These are phyloP conservation scores for Dalbergia oliveri DNA, from an alignment of 306 rosid species.

Conservation along the genomic window DNA sequence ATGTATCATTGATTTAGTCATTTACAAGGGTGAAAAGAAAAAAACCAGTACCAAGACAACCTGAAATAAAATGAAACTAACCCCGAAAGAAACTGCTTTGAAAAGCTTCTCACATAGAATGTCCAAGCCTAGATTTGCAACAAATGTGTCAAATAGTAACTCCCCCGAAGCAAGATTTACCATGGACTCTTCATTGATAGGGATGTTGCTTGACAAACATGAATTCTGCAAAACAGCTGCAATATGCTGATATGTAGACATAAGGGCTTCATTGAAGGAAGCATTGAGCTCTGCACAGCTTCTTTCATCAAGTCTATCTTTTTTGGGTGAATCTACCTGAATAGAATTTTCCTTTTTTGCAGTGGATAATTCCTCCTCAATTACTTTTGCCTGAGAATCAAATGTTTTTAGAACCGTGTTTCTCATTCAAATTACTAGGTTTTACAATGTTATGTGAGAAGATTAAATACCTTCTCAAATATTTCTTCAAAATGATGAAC, in stretches of 20 bases:
- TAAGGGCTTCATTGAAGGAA: constrained; percentile 58
- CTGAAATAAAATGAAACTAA: constrained; percentile 53
- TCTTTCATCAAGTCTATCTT: constrained; percentile 20
- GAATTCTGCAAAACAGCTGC: constrained; percentile 57
- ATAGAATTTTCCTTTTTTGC: constrained; percentile 36
- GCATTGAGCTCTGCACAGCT: constrained; percentile 44
- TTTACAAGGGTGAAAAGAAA: neutral
- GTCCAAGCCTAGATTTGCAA: constrained; percentile 61
- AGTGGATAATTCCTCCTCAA: constrained; percentile 67
- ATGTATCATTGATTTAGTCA: constrained; percentile 39
- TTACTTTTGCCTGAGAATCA: constrained; percentile 60
- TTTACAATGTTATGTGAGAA: neutral
- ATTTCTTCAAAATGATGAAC: constrained; percentile 67
- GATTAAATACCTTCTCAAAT: constrained; percentile 63
- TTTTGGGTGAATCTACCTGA: constrained; percentile 35
- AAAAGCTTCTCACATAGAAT: constrained; percentile 60
- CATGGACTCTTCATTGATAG: constrained; percentile 50
- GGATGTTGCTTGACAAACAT: constrained; percentile 46
- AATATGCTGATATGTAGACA: constrained; percentile 58
- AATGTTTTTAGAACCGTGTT: constrained; percentile 3
- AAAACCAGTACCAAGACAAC: constrained; percentile 18
- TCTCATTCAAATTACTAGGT: constrained; percentile 20
- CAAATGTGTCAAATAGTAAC: constrained; percentile 55
- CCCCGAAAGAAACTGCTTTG: constrained; percentile 61
- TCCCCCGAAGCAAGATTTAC: constrained; percentile 68